Percentiles rank a stretch among this genome's conserved stretches.
Conservation (phyloP, 1,284 basidiomycete species). For the Pseudozyma sp. region DNA sequence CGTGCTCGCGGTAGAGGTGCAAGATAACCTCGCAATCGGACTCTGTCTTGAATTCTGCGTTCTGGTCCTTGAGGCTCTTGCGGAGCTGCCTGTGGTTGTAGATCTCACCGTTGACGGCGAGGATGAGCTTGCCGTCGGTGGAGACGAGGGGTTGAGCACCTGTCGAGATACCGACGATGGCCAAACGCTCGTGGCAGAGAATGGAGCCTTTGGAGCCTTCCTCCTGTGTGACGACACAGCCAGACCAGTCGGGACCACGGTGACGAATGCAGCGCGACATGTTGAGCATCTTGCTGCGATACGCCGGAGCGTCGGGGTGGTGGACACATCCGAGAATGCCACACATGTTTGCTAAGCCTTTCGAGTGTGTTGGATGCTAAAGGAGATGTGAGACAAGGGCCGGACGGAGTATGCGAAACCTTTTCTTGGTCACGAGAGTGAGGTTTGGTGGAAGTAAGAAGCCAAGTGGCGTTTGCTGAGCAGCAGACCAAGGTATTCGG, state of each 20-base stretch:
- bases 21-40: conserved; percentile 99
- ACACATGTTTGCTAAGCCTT: conserved; percentile 48
- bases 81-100: conserved; percentile 94
- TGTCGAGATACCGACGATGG: conserved; percentile 97
- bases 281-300: conserved; percentile 66
- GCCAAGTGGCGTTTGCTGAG: neutral
- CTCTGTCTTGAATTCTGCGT: conserved; percentile 91
- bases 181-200: conserved; percentile 74
- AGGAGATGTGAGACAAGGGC: neutral
- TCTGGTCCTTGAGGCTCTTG: conserved; percentile 74
- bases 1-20: conserved; percentile 69
- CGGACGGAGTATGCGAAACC: no score
- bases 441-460: no score
- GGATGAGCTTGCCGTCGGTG: conserved; percentile 84
- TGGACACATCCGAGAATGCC: conserved; percentile 67
- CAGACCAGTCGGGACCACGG: conserved; percentile 68
- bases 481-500: neutral
- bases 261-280: conserved; percentile 68
- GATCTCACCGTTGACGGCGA: conserved; percentile 98
- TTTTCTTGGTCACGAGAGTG: no score
- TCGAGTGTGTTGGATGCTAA: neutral
- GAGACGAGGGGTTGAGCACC: conserved; percentile 95
- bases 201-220: conserved; percentile 60
- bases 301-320: conserved; percentile 65
- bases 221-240: conserved; percentile 64